Evolutionary conservation across 106 monocot genomes (phyloP), one percentile per base, ranked within the genome.

Genomic region (Hemerocallis citrina): DNA sequence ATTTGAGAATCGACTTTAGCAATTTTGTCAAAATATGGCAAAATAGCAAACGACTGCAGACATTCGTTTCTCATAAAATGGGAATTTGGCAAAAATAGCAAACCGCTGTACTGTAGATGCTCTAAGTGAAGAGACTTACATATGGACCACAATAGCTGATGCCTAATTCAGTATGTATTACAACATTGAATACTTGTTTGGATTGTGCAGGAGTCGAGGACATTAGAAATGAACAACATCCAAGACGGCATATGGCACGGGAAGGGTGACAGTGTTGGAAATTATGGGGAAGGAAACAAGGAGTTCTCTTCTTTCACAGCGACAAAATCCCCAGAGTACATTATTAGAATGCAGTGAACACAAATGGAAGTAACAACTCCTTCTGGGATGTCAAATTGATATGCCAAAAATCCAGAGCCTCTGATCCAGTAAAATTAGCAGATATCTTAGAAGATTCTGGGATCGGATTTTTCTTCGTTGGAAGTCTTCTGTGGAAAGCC

Each of bases 181-280:
- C n/a, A n/a, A n/a, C n/a, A n/a, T n/a, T 1, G 46, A 46, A 20
- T 19, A 10, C 46, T 46, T n/a, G 1, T 31, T 65, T 76, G 38
- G 50, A 63, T 64, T 68, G 47, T 31, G 21, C 77, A 93, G 89
- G 94, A 94, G 54, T 80, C 94, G 0, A 75, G 94, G 52, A 89
- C 89, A 22, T 50, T 94, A 58, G 94, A 89, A 68, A 80, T 85
- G 82, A 94, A 94, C 77, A 85, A 94, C 49, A 86, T 89, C 37
- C 89, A 89, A 43, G 73, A 75, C 39, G 94, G 94, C 5, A 61
- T 89, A 5, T 89, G 94, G 94, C 89, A 77, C 52, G 89, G 94
- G 46, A 77, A 86, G 15, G 85, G 89, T 11, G 89, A 89, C n/a
- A 76, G 85, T 1, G 68, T 94, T 46, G 85, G 82, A 8, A 76